These are phyloP conservation scores for Lathyrus aphaca DNA, from an alignment of 306 rosid species.

Conservation along the genomic window DNA sequence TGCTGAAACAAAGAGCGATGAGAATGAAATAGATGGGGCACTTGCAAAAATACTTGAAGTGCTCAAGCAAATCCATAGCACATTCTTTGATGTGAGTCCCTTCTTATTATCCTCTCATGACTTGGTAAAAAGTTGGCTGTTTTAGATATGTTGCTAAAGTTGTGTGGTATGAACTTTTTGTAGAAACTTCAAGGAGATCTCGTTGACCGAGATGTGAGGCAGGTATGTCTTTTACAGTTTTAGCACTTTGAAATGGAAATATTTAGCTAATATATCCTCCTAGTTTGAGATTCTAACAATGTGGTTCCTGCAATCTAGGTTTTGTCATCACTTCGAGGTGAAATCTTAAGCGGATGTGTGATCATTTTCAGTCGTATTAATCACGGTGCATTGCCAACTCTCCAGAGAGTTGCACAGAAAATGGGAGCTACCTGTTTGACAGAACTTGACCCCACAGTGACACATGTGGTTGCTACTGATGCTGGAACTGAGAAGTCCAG, in stretches of 20 bases:
- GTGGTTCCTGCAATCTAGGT: constrained; percentile 46
- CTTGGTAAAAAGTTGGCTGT: not conserved
- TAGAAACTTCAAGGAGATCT: constrained; percentile 61
- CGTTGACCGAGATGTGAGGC: constrained; percentile 75
- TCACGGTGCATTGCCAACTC: constrained; percentile 52
- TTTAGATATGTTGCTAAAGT: constrained; percentile 40
- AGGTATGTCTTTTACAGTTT: constrained; percentile 50
- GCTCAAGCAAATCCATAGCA: constrained; percentile 68
- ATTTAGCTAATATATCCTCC: not conserved
- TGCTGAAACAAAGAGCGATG: constrained; percentile 73
- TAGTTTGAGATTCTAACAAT: constrained; percentile 3
- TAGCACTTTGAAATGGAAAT: not conserved
- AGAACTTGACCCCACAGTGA: constrained; percentile 63
- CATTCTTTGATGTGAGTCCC: constrained; percentile 73
- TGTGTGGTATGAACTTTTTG: constrained; percentile 43
- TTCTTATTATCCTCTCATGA: constrained; percentile 10
- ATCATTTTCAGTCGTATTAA: constrained; percentile 70
- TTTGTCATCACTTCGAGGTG: constrained; percentile 50
- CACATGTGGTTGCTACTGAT: constrained; percentile 78
- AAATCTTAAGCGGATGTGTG: constrained; percentile 64
- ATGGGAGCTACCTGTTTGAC: constrained; percentile 79
- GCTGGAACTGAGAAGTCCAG: constrained; percentile 78
- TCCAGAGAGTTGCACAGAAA: constrained; percentile 78
- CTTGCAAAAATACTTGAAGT: constrained; percentile 69
- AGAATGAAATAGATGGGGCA: constrained; percentile 80